phyloP scores from a whole-genome alignment of 805 yeast species.

The Monosporozyma aerobia region DNA sequence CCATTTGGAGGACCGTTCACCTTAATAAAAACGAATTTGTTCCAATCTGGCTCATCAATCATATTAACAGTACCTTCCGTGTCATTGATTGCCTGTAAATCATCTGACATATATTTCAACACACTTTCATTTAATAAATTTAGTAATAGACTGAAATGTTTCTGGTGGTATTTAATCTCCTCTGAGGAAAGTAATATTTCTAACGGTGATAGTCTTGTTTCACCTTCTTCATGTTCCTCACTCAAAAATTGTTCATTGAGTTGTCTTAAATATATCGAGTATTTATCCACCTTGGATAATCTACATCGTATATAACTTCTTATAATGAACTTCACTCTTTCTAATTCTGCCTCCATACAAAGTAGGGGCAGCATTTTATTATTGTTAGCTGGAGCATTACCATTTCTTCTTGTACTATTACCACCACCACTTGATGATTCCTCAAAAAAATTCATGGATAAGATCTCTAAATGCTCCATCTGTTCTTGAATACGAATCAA shows the following conservation, averaged over 20 bases:
- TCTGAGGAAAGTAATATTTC: conserved; percentile 39
- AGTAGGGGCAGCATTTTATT: conserved; percentile 47
- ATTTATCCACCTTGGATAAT: conserved; percentile 63
- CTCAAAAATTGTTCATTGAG: conserved; percentile 10
- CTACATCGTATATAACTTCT: conserved; percentile 75
- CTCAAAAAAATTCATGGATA: conserved; percentile 65
- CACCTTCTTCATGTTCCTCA: neutral
- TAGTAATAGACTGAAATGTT: conserved; percentile 55
- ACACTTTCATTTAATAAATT: conserved; percentile 62
- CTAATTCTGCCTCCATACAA: conserved; percentile 86
- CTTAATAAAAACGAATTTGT: conserved; percentile 64
- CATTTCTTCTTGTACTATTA: neutral
- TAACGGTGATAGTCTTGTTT: conserved; percentile 14
- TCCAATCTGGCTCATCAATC: conserved; percentile 71
- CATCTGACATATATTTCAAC: conserved; percentile 55
- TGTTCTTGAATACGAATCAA: conserved; percentile 54
- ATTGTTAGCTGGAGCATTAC: conserved; percentile 10
- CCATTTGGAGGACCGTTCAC: conserved; percentile 17
- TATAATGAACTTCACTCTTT: conserved; percentile 73
- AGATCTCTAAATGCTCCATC: conserved; percentile 66
- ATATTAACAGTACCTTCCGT: conserved; percentile 56
- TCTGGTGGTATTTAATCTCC: conserved; percentile 59
- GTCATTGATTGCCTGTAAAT: conserved; percentile 68
- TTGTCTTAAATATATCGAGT: conserved; percentile 48
- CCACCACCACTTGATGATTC: conserved; percentile 23